Evolutionary conservation across 2,329 filamentous ascomycete genomes (phyloP).

Genomic region (Hypocrella siamensis): DNA sequence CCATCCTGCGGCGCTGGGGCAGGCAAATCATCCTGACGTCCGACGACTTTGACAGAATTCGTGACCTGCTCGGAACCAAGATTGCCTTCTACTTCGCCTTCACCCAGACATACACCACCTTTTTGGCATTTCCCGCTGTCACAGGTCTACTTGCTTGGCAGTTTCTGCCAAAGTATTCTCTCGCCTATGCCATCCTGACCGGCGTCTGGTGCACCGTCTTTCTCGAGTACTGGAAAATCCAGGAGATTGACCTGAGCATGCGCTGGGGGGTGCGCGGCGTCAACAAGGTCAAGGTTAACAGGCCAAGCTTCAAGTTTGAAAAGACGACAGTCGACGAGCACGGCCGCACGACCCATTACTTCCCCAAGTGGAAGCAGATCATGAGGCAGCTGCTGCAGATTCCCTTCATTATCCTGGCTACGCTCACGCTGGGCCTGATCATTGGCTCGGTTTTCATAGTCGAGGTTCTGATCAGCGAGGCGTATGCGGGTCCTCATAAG

Average conservation of each 20-base stretch:
- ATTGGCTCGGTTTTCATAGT: slow-evolving; percentile 57
- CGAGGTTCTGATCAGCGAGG: slow-evolving; percentile 60
- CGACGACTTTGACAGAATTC: slow-evolving; percentile 41
- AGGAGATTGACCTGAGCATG: slow-evolving; percentile 54
- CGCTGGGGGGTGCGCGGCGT: slow-evolving; percentile 61
- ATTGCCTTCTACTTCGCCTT: slow-evolving; percentile 70
- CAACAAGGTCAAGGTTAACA: slow-evolving; percentile 47
- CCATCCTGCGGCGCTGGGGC: slow-evolving; percentile 40
- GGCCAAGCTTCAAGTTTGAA: slow-evolving; percentile 49
- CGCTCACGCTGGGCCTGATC: slow-evolving; percentile 43
- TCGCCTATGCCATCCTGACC: slow-evolving; percentile 50
- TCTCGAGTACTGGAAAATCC: slow-evolving; percentile 67
- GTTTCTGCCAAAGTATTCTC: slow-evolving; percentile 53
- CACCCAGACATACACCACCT: slow-evolving; percentile 58
- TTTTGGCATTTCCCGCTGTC: slow-evolving; percentile 52
- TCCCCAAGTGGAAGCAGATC: slow-evolving; percentile 49
- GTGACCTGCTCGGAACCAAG: slow-evolving; percentile 47
- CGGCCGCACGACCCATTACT: slow-evolving; percentile 45
- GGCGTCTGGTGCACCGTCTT: slow-evolving; percentile 59
- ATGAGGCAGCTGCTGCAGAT: slow-evolving; percentile 51
- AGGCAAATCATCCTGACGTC: slow-evolving; percentile 31
- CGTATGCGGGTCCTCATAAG: slow-evolving; percentile 56
- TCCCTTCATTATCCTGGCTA: slow-evolving; percentile 48
- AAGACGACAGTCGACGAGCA: slow-evolving; percentile 45
- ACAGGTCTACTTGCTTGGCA: slow-evolving; percentile 56